These are phyloP conservation scores for Penicillium sp. DNA, from an alignment of 2,329 filamentous ascomycete species.

Conservation along the genomic window DNA sequence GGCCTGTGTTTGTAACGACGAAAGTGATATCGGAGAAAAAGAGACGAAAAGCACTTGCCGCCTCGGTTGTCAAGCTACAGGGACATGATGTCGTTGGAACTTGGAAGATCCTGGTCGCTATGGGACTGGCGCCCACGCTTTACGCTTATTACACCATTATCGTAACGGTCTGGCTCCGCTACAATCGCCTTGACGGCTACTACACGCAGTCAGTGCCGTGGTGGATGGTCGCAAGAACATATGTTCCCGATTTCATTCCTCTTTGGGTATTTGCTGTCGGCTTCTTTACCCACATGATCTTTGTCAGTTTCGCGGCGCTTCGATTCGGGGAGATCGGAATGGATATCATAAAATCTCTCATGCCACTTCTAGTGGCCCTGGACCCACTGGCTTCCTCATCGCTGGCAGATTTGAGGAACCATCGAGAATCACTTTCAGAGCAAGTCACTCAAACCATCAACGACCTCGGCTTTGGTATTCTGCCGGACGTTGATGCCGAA, in stretches of 20 bases:
- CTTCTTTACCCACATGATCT: slow-evolving; percentile 77
- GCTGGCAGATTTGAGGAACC: slow-evolving; percentile 72
- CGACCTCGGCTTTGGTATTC: slow-evolving; percentile 88
- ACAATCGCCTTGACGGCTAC: slow-evolving; percentile 73
- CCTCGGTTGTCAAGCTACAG: slow-evolving; percentile 82
- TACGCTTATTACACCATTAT: slow-evolving; percentile 78
- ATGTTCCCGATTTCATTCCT: slow-evolving; percentile 75
- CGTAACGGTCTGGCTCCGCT: slow-evolving; percentile 73
- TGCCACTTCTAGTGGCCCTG: slow-evolving; percentile 81
- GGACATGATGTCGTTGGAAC: slow-evolving; percentile 85
- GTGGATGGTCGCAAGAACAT: slow-evolving; percentile 34
- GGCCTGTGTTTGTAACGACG: slow-evolving; percentile 81
- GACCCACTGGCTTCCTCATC: slow-evolving; percentile 81
- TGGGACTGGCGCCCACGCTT: slow-evolving; percentile 76
- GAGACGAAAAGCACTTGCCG: slow-evolving; percentile 77
- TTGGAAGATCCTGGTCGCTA: slow-evolving; percentile 85
- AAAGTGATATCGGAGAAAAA: slow-evolving; percentile 80
- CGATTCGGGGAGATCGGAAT: slow-evolving; percentile 93
- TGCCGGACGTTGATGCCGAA: slow-evolving; percentile 83
- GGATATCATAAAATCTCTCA: slow-evolving; percentile 92
- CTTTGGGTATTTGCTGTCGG: slow-evolving; percentile 73
- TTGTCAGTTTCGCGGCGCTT: slow-evolving; percentile 85
- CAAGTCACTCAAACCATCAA: slow-evolving; percentile 90
- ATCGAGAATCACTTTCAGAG: slow-evolving; percentile 71
- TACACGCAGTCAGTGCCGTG: slow-evolving; percentile 22